Evolutionary conservation across 495 filamentous ascomycete species (phyloP).

Genomic region (Hypoxylon fuscum): DNA sequence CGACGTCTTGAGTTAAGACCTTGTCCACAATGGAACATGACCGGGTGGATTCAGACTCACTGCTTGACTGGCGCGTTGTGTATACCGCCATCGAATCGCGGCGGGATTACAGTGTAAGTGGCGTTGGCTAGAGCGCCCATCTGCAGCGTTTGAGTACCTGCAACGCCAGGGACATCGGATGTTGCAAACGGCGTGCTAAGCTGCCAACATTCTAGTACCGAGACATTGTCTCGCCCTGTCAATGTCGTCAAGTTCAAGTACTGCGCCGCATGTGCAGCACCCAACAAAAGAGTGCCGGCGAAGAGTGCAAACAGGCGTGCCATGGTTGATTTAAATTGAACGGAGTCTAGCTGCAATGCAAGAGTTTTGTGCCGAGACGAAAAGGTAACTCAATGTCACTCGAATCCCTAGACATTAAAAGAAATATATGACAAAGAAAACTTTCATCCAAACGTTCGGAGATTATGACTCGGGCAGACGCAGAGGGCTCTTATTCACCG

Average conservation of each 20-base stretch:
- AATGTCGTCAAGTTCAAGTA: constrained; percentile 37
- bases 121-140: constrained; percentile 52
- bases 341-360: too few relatives aligned
- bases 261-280: constrained; percentile 4
- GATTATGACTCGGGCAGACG: too few relatives aligned
- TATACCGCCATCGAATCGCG: constrained; percentile 54
- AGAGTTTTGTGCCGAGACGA: too few relatives aligned
- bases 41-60: constrained; percentile 43
- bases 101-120: constrained; percentile 53
- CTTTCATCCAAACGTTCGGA: too few relatives aligned
- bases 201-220: constrained; percentile 65
- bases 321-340: constrained; percentile 1
- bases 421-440: too few relatives aligned
- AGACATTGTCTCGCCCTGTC: constrained; percentile 41
- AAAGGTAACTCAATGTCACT: too few relatives aligned
- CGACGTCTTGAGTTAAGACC: neutral
- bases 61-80: constrained; percentile 62
- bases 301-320: neutral
- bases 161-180: constrained; percentile 49
- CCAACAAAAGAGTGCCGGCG: neutral
- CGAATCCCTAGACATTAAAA: too few relatives aligned
- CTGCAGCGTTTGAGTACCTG: constrained; percentile 47
- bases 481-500: too few relatives aligned
- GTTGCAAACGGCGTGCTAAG: constrained; percentile 51
- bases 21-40: neutral